Evolutionary conservation across 257 asterid genomes (phyloP).

Genomic region (Plantago elongata): DNA sequence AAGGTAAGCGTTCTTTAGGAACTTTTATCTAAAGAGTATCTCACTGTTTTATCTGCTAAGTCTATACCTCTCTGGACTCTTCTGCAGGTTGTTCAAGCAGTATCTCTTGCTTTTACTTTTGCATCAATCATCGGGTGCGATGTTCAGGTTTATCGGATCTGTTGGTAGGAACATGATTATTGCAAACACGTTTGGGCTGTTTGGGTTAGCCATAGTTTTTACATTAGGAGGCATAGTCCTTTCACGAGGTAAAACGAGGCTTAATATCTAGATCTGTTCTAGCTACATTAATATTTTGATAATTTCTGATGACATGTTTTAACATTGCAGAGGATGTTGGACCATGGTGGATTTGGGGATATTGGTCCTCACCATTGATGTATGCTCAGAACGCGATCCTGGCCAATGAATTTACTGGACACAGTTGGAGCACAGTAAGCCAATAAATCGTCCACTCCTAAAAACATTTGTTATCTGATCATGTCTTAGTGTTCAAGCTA

Average conservation of each 20-base stretch:
- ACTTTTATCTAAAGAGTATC: neutral
- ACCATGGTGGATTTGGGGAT: slow-evolving; percentile 82
- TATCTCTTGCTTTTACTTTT: slow-evolving; percentile 39
- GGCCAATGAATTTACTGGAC: slow-evolving; percentile 53
- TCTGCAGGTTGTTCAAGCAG: slow-evolving; percentile 46
- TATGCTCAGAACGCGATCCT: slow-evolving; percentile 61
- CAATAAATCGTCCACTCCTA: neutral
- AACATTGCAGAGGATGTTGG: slow-evolving; percentile 46
- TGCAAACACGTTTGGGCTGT: slow-evolving; percentile 61
- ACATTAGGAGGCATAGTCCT: slow-evolving; percentile 68
- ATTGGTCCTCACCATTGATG: slow-evolving; percentile 69
- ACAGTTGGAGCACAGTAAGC: slow-evolving; percentile 59
- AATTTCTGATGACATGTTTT: slow-evolving; percentile 14
- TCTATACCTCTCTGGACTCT: neutral
- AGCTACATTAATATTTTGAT: neutral
- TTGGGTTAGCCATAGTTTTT: slow-evolving; percentile 46
- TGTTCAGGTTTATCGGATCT: slow-evolving; percentile 59
- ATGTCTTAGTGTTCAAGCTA: neutral
- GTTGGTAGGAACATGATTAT: slow-evolving; percentile 57
- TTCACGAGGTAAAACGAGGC: slow-evolving; percentile 40
- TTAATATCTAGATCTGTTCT: neutral
- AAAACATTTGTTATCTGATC: neutral
- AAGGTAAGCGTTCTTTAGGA: slow-evolving; percentile 33
- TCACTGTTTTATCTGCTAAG: neutral
- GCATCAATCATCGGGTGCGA: slow-evolving; percentile 41